Evolutionary conservation across 208 protist genomes (phyloP), one percentile per base, ranked within the genome.

Genomic region (Trichomonas gallinae): DNA sequence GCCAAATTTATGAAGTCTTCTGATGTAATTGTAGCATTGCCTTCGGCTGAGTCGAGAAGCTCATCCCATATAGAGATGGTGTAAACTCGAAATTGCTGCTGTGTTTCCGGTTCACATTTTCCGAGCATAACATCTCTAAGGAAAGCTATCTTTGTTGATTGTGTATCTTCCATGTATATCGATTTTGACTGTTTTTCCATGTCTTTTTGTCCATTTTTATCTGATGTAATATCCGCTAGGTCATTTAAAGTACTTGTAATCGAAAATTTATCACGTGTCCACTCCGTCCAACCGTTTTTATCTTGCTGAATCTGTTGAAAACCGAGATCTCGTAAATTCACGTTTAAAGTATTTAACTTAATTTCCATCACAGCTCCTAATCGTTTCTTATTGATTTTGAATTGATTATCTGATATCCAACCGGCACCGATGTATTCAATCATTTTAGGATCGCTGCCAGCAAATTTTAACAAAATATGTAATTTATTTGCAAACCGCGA

Each of bases 331-430:
- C 45, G 42, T 34, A 93, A 40, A 93, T 93, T 93, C 11, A 93
- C 87, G 44, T 93, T 93, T 38, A 93, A 51, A 38, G 87, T 93
- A 93, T 93, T 93, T 34, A 93, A 38, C 46, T 93, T 93, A 38
- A 93, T 93, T 44, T 93, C 44, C 87, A 93, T 93, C 23, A 93
- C 45, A 17, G 17, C n/a, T 13, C 42, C 36, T 34, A 93, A 44
- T 51, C 87, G 87, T 38, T 93, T 93, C 31, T 93, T 93, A 15
- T 93, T 93, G 21, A 93, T 93, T 34, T 26, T 48, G 31, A 93
- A 93, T n/a, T 48, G 23, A 23, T 48, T 93, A n/a, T 42, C 44
- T 34, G 42, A 42, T 51, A 40, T 51, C 87, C 87, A 93, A 40
- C 87, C 40, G 8, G 87, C 87, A 10, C 87, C 87, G 38, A 93